Base-by-base conservation (phyloP, 805 yeast species). In the Clavispora vitiphila region DNA sequence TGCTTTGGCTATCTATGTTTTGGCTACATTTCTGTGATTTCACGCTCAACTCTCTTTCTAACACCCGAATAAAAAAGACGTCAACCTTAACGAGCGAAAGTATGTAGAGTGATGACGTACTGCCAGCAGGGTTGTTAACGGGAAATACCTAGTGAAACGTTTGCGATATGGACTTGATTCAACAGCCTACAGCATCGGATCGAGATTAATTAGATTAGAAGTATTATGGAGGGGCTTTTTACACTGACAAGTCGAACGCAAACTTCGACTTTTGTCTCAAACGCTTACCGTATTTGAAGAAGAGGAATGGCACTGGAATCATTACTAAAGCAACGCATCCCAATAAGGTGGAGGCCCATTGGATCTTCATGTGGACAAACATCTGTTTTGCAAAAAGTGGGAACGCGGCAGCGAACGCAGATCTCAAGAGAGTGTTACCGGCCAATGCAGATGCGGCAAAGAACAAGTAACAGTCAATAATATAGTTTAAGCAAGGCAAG, bases 261-360 rank as follows among this genome's bases (percentile, higher is more conserved):
- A 38, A 82, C 54, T 77, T 78, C 35, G 87, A 80, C 50, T 58
- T 74, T 35, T 62, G 56, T 67, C 90, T 76, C 36, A 83, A 66
- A 31, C 44, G 38, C 49, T 69, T 42, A 16, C 56, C 56, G 57
- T 63, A 86, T 41, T 61, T 71, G 61, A 70, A 68, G 56, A 86
- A 83, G 37, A 81, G 56, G 42, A 85, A 55, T 9, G 95, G 95
- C 40, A 85, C 86, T 0, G 88, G 84, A 21, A 76, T 61, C 64
- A 86, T 56, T 2, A 64, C 69, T 2, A 69, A 63, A 0, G 82
- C 80, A 40, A 86, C 67, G 40, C 80, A 68, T 12, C 89, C 89
- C 31, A 86, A 56, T 20, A 86, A 57, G 22, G 86, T 66, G 43
- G 90, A 89, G 1, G 93, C 91, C 90, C 91, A 86, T 51, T 84